phyloP scores from a whole-genome alignment of 2,329 filamentous ascomycete species.

The Aspergillus sp. region DNA sequence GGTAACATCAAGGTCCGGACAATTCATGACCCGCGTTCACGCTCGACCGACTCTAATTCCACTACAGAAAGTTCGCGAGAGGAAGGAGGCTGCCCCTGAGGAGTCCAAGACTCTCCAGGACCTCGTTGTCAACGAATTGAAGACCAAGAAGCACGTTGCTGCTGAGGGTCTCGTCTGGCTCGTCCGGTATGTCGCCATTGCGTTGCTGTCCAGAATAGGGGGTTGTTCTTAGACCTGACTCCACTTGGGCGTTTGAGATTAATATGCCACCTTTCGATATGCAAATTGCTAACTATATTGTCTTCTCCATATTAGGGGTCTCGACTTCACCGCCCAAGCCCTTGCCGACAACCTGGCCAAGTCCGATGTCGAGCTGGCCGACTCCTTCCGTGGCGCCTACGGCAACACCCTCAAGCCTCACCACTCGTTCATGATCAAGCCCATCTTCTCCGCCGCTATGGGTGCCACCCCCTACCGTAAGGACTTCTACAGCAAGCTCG shows the following conservation, averaged over 20 bases:
- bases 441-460: slow-evolving; percentile 92
- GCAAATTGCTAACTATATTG: slow-evolving; percentile 1
- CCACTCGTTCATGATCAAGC: slow-evolving; percentile 87
- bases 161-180: slow-evolving; percentile 92
- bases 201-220: neutral
- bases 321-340: slow-evolving; percentile 89
- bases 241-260: slow-evolving; percentile 3
- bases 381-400: slow-evolving; percentile 86
- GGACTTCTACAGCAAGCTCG: slow-evolving; percentile 89
- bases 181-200: slow-evolving; percentile 58
- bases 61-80: slow-evolving; percentile 79
- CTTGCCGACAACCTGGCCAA: slow-evolving; percentile 74
- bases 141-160: slow-evolving; percentile 82
- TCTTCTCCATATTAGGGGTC: slow-evolving; percentile 61
- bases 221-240: neutral
- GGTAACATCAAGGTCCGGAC: slow-evolving; percentile 80
- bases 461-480: slow-evolving; percentile 87
- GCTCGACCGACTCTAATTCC: slow-evolving; percentile 10
- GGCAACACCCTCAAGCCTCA: slow-evolving; percentile 83
- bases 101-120: slow-evolving; percentile 84
- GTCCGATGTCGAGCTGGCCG: slow-evolving; percentile 70
- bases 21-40: slow-evolving; percentile 6
- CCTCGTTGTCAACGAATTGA: slow-evolving; percentile 82
- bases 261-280: neutral
- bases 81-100: slow-evolving; percentile 72